These are phyloP conservation scores for Hydnum rufescens DNA, from an alignment of 768 basidiomycete genomes.

Conservation along the genomic window DNA sequence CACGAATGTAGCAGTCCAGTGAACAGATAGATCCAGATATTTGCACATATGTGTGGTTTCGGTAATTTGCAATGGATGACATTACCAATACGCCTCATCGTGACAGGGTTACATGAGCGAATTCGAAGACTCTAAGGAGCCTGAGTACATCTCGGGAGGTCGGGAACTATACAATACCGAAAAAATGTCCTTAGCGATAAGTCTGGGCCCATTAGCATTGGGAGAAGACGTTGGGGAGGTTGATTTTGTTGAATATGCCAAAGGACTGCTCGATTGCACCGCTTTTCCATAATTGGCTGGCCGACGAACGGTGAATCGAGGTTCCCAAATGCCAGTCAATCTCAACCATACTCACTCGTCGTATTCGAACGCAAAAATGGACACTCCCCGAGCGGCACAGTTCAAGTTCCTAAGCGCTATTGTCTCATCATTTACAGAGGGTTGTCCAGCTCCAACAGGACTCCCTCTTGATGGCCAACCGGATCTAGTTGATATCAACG, in stretches of 20 bases:
- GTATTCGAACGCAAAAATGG: conserved; percentile 7
- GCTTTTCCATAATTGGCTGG: not conserved
- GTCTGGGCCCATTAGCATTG: not conserved
- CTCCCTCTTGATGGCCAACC: conserved; percentile 5
- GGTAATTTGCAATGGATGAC: too few species aligned
- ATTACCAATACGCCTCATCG: too few species aligned
- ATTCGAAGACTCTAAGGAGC: too few species aligned
- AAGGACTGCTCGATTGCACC: not conserved
- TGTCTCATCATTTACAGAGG: conserved; percentile 3
- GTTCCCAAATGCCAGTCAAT: not conserved
- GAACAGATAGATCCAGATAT: too few species aligned
- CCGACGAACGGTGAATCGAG: not conserved
- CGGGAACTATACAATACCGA: too few species aligned
- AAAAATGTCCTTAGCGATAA: too few species aligned
- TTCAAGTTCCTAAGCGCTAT: conserved; percentile 3
- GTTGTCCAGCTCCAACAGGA: not conserved
- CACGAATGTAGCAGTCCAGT: too few species aligned
- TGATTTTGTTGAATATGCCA: not conserved
- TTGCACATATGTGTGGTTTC: too few species aligned
- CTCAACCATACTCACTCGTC: conserved; percentile 1
- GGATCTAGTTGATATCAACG: not conserved
- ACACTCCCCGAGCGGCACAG: conserved; percentile 5
- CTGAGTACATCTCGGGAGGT: too few species aligned
- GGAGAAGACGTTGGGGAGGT: not conserved
- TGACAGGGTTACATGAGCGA: too few species aligned